Evolutionary conservation across 2,329 filamentous ascomycete species (phyloP).

Genomic region (Dothistroma septosporum): DNA sequence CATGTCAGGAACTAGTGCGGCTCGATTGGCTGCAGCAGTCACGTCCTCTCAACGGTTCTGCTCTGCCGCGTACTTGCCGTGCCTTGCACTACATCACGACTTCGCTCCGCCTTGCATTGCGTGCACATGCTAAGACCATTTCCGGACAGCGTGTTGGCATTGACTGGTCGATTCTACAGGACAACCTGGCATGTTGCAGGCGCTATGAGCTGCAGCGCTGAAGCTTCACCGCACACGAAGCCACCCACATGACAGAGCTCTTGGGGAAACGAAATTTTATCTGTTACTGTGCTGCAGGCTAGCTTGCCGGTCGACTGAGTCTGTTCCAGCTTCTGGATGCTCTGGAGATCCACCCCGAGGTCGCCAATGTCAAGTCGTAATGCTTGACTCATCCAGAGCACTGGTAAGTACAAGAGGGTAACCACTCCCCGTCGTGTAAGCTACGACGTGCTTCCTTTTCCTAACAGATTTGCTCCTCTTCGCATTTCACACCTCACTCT

Average conservation of each 20-base stretch:
- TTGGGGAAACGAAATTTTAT: neutral
- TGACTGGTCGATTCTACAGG: neutral
- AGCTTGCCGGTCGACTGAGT: neutral
- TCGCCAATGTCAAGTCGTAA: neutral
- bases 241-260: neutral
- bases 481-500: slow-evolving; percentile 8
- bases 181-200: neutral
- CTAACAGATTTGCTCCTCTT: neutral
- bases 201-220: slow-evolving; percentile 2
- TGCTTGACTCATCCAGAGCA: neutral
- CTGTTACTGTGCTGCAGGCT: neutral
- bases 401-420: neutral
- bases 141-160: slow-evolving; percentile 3
- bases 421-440: neutral
- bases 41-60: neutral
- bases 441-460: neutral
- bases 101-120: neutral
- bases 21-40: slow-evolving; percentile 3
- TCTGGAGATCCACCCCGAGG: neutral
- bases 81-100: slow-evolving; percentile 6
- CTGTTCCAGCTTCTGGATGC: neutral
- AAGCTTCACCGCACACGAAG: neutral
- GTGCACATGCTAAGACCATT: slow-evolving; percentile 1
- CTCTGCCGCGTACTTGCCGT: slow-evolving; percentile 1
- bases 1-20: slow-evolving; percentile 9